Base-by-base conservation (phyloP, 495 filamentous ascomycete species). In the Lepidopterella palustris region DNA sequence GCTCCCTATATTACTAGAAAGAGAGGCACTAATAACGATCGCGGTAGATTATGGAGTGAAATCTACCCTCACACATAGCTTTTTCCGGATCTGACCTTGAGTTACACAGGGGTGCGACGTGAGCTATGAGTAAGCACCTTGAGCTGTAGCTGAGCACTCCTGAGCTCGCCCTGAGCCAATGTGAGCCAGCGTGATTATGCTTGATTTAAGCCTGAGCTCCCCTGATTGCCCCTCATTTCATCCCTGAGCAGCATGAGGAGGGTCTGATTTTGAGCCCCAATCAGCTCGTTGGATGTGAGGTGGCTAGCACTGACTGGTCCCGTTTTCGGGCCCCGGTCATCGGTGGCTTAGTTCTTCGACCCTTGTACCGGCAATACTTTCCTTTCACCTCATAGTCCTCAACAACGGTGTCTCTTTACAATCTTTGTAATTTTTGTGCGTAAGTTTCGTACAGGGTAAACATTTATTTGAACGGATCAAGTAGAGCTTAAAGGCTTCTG, bases 91-190 rank as follows among this genome's bases (percentile, higher is more conserved):
- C 59, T 55, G 63, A 56, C 59, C 64, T 45, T 63, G 60, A 67
- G 64, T 65, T 63, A 64, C 64, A 60, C 56, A 2, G 61, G 64
- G 60, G 60, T 67, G 57, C 60, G 60, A 64, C 56, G 51, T 63
- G 61, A 67, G 61, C 60, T 57, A 45, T 63, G 55, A 67, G 61
- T 63, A 63, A 63, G 60, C 56, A 59, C 51, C 64, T 63, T 45
- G 42, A 67, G 64, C 64, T 63, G 64, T 67, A 56, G 60, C 64
- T 67, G 52, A 67, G 64, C 64, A 64, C 55, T 59, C 32, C 55
- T 67, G 56, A 66, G 63, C 59, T 62, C 48, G 53, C 49, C 59
- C 39, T 66, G 48, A 67, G 64, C 64, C 8, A 63, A 67, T 51
- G 47, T 64, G 60, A 67, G 64, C 64, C 53, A 27, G 62, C 62